phyloP scores from a whole-genome alignment of 768 basidiomycete species.

The Suillus decipiens region DNA sequence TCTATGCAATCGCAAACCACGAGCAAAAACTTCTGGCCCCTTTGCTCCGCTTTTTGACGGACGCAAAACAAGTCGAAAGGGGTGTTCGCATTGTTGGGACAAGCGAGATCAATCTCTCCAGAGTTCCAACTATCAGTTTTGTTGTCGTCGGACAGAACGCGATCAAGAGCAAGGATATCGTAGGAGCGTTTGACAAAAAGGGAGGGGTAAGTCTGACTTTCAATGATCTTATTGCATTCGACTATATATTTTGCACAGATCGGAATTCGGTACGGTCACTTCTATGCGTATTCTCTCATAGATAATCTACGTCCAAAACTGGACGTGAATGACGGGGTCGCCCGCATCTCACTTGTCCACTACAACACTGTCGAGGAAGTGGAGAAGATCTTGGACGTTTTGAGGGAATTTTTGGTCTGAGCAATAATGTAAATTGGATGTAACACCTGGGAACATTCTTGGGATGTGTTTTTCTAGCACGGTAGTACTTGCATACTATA shows the following conservation, averaged over 20 bases:
- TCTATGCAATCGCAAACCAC: conserved; percentile 57
- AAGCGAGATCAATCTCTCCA: conserved; percentile 39
- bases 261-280: conserved; percentile 77
- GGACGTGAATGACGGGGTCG: conserved; percentile 64
- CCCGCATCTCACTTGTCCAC: conserved; percentile 76
- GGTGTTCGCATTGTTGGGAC: conserved; percentile 73
- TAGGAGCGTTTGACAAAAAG: conserved; percentile 61
- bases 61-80: conserved; percentile 46
- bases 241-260: conserved; percentile 44
- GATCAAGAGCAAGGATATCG: conserved; percentile 63
- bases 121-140: conserved; percentile 74
- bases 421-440: too few relatives aligned
- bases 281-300: conserved; percentile 70
- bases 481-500: too few relatives aligned
- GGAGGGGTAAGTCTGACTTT: conserved; percentile 50
- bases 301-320: conserved; percentile 55
- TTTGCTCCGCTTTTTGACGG: conserved; percentile 57
- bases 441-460: background rate
- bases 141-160: conserved; percentile 60
- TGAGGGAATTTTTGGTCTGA: conserved; percentile 49
- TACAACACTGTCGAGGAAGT: conserved; percentile 80
- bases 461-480: background rate
- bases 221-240: background rate
- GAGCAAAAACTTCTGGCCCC: conserved; percentile 60
- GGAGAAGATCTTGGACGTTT: conserved; percentile 52